phyloP scores from a whole-genome alignment of 2,329 filamentous ascomycete species.

The Colletotrichum magnum region DNA sequence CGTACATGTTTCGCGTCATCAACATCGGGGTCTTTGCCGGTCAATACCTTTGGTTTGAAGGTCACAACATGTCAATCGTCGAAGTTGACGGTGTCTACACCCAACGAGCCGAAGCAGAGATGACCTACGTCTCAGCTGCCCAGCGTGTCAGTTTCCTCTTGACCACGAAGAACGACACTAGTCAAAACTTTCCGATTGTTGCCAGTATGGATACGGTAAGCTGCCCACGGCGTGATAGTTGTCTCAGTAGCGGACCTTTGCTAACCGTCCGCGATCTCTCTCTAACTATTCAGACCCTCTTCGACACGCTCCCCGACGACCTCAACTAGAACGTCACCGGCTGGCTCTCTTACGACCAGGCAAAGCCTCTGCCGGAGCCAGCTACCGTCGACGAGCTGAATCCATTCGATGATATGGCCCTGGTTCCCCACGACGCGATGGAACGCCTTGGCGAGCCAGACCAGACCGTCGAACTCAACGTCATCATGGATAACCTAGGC shows the following conservation, averaged over 20 bases:
- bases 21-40: slow-evolving; percentile 81
- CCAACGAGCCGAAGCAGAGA: slow-evolving; percentile 70
- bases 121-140: slow-evolving; percentile 77
- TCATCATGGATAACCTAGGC: slow-evolving; percentile 72
- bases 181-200: slow-evolving; percentile 76
- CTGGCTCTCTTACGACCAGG: slow-evolving; percentile 72
- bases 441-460: slow-evolving; percentile 68
- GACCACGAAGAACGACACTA: slow-evolving; percentile 74
- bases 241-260: too few relatives aligned
- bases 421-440: slow-evolving; percentile 77
- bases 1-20: slow-evolving; percentile 79
- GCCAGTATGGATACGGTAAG: slow-evolving; percentile 77
- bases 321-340: slow-evolving; percentile 79
- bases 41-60: slow-evolving; percentile 77
- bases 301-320: slow-evolving; percentile 75
- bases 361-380: slow-evolving; percentile 63
- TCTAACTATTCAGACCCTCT: slow-evolving; percentile 58
- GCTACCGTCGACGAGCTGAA: slow-evolving; percentile 72
- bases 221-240: not conserved
- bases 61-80: slow-evolving; percentile 76
- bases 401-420: slow-evolving; percentile 80
- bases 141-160: slow-evolving; percentile 76
- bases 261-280: not conserved
- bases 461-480: slow-evolving; percentile 72
- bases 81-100: slow-evolving; percentile 82